Percentiles rank a stretch among this genome's conserved stretches.
Evolutionary conservation across 495 filamentous ascomycete species (phyloP).

Genomic region (Penicilliopsis zonata): DNA sequence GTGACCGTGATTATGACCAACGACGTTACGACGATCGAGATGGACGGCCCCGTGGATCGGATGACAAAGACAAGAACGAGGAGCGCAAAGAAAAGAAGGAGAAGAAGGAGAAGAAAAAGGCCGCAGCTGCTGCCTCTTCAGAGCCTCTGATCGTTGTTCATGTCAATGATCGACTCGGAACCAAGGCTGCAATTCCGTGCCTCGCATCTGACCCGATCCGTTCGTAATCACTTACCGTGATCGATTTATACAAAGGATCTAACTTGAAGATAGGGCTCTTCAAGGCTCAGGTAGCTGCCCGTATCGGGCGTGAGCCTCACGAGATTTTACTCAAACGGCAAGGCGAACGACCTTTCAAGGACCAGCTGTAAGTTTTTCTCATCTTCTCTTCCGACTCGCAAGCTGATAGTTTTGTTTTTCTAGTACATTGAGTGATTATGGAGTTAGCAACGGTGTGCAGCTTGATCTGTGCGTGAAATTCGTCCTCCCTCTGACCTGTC

Average conservation of each 20-base stretch:
- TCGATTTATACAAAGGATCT: conserved; percentile 4
- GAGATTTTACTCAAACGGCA: conserved; percentile 88
- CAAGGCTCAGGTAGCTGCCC: conserved; percentile 79
- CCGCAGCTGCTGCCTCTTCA: conserved; percentile 14
- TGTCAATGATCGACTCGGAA: conserved; percentile 85
- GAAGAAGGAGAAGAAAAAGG: conserved; percentile 28
- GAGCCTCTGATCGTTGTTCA: conserved; percentile 87
- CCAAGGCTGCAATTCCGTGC: conserved; percentile 81
- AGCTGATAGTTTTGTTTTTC: too few relatives aligned
- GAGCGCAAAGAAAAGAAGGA: conserved; percentile 22
- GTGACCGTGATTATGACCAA: conserved; percentile 11
- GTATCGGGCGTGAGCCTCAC: conserved; percentile 75
- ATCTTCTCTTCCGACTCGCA: too few relatives aligned
- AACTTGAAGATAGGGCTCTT: conserved; percentile 45
- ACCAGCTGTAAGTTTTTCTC: too few relatives aligned
- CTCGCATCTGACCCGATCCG: conserved; percentile 68
- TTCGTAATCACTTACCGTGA: conserved; percentile 10
- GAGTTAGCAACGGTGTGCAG: conserved; percentile 78
- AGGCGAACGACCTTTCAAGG: conserved; percentile 85
- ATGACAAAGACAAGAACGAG: conserved; percentile 2
- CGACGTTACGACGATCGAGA: conserved; percentile 16
- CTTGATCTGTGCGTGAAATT: conserved; percentile 53
- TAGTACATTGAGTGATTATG: conserved; percentile 80
- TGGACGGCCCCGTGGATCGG: conserved; percentile 1
- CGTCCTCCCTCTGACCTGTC: not conserved